Percentiles rank a stretch among this genome's conserved stretches.
Conservation (phyloP, 371 early-diverging fungal species). For the Lichtheimia hyalospora region DNA sequence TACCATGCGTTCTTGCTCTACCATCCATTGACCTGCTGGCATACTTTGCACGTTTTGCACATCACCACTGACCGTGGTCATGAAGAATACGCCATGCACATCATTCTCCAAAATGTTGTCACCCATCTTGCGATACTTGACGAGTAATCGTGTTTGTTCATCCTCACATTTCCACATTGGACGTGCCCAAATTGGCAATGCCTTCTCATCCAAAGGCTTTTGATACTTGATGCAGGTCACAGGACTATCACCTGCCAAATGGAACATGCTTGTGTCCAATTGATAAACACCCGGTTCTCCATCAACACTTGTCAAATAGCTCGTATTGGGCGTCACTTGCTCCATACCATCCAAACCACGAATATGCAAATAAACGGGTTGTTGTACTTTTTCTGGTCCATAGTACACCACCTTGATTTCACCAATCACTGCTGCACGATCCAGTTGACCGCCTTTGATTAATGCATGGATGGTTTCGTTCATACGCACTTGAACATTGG, state of each 20-base stretch:
- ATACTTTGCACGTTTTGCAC: slow-evolving; percentile 52
- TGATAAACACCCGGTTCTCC: slow-evolving; percentile 26
- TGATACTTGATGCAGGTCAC: slow-evolving; percentile 49
- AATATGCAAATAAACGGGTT: slow-evolving; percentile 39
- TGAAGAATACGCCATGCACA: slow-evolving; percentile 42
- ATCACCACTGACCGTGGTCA: slow-evolving; percentile 47
- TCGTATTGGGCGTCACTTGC: slow-evolving; percentile 33
- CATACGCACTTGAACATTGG: slow-evolving; percentile 31
- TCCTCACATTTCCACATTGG: slow-evolving; percentile 63
- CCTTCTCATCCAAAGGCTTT: slow-evolving; percentile 22
- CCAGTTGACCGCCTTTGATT: slow-evolving; percentile 39
- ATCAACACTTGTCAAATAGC: slow-evolving; percentile 26
- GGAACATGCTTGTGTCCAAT: slow-evolving; percentile 39
- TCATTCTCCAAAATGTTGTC: neutral
- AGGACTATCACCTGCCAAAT: slow-evolving; percentile 23
- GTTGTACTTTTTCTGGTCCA: slow-evolving; percentile 25
- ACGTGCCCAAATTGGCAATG: slow-evolving; percentile 29
- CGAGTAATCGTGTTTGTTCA: slow-evolving; percentile 49
- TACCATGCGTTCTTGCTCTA: slow-evolving; percentile 51
- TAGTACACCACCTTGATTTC: slow-evolving; percentile 42
- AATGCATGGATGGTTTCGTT: slow-evolving; percentile 48
- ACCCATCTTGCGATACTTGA: slow-evolving; percentile 46
- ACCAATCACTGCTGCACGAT: slow-evolving; percentile 44
- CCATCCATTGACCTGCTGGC: slow-evolving; percentile 54
- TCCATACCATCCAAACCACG: slow-evolving; percentile 29